Evolutionary conservation across 2,329 filamentous ascomycete genomes (phyloP).

Genomic region (Leptographium lundbergii): DNA sequence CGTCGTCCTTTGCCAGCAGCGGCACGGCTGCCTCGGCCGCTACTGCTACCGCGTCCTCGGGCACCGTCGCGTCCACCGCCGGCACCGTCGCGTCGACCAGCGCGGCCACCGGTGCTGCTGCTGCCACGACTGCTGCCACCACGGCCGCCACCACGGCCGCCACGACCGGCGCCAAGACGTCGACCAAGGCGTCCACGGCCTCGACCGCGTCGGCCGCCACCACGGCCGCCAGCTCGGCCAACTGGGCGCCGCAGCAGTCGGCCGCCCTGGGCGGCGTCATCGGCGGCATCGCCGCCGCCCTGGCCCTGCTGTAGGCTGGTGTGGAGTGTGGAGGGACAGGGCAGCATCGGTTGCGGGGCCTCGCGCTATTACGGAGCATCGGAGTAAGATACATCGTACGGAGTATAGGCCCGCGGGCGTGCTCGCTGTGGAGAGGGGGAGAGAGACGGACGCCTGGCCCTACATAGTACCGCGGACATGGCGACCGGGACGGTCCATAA

Average conservation of each 20-base stretch:
- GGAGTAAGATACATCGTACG: too few species aligned
- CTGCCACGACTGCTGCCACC: background rate
- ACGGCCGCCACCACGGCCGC: conserved; percentile 1
- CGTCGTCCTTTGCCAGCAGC: background rate
- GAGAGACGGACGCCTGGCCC: too few species aligned
- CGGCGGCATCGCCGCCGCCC: conserved; percentile 12
- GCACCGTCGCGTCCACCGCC: conserved; percentile 4
- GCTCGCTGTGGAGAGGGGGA: too few species aligned
- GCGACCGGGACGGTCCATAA: too few species aligned
- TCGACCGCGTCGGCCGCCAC: background rate
- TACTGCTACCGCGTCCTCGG: conserved; percentile 6
- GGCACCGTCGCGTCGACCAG: conserved; percentile 3
- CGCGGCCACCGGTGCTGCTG: conserved; percentile 1
- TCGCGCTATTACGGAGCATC: too few species aligned
- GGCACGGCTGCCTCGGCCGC: conserved; percentile 3
- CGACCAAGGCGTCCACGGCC: background rate
- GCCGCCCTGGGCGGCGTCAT: conserved; percentile 10
- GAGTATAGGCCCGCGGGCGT: too few species aligned
- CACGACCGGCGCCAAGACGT: background rate
- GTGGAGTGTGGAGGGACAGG: background rate
- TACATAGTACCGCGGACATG: too few species aligned
- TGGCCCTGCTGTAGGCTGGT: conserved; percentile 12
- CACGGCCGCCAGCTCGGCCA: conserved; percentile 4
- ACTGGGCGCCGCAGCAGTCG: conserved; percentile 9
- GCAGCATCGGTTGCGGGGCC: background rate